phyloP scores from a whole-genome alignment of 768 basidiomycete genomes.

The Kondoa subrosea region DNA sequence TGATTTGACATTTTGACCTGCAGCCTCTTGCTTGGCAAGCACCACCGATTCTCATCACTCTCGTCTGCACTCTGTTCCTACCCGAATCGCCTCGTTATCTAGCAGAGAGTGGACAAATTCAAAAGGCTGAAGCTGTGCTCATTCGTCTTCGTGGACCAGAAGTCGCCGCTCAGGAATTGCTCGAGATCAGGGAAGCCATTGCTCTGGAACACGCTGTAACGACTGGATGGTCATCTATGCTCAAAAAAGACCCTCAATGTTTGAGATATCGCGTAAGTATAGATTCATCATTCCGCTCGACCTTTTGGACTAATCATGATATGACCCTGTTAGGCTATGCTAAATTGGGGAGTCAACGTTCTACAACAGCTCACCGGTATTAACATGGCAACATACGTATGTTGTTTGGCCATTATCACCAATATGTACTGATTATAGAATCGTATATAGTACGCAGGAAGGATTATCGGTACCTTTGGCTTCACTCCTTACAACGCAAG shows the following conservation, averaged over 20 bases:
- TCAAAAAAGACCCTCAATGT: background rate
- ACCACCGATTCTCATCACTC: slow-evolving; percentile 20
- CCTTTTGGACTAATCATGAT: too few relatives aligned
- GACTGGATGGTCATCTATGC: background rate
- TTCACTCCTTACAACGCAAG: slow-evolving; percentile 8
- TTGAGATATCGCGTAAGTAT: slow-evolving; percentile 26
- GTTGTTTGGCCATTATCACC: too few relatives aligned
- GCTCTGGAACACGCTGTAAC: slow-evolving; percentile 20
- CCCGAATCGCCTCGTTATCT: slow-evolving; percentile 27
- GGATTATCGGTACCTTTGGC: slow-evolving; percentile 9
- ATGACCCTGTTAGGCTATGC: too few relatives aligned
- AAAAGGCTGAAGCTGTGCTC: slow-evolving; percentile 21
- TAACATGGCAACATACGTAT: slow-evolving; percentile 27
- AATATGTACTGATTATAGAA: too few relatives aligned
- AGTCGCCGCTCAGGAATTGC: slow-evolving; percentile 20
- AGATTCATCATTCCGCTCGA: too few relatives aligned
- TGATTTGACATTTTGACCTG: too few relatives aligned
- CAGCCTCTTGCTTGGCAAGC: slow-evolving; percentile 24
- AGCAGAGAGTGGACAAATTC: slow-evolving; percentile 20
- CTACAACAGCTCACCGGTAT: slow-evolving; percentile 22
- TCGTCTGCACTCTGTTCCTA: slow-evolving; percentile 23
- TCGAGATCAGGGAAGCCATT: slow-evolving; percentile 25
- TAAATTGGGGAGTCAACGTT: slow-evolving; percentile 17
- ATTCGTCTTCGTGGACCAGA: slow-evolving; percentile 21
- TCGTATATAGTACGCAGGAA: slow-evolving; percentile 17